Evolutionary conservation across 2,329 filamentous ascomycete species (phyloP), one percentile per base, ranked within the genome.

Genomic region (Ambrosiella cleistominuta): DNA sequence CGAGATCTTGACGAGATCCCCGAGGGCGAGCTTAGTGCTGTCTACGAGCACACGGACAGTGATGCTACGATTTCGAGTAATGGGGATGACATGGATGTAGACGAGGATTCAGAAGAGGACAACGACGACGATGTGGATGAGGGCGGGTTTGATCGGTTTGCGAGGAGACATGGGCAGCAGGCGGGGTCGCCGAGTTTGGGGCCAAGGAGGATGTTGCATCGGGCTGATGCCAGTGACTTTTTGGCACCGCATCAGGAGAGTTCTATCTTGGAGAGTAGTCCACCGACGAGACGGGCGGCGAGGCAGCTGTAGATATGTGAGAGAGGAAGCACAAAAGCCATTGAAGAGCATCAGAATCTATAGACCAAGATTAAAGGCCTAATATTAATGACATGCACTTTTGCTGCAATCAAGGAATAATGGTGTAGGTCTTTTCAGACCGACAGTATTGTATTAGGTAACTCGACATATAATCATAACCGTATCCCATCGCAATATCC

Each of bases 1-100:
- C 80, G 76, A n/a, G 77, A 88, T 65, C 72, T 88, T 45, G 85
- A 81, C 54, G 82, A 85, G 60, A 78, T 88, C 40, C 83, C 83
- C 17, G 82, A 85, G 61, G 81, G 75, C 8, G 78, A 80, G 12
- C 19, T 57, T 27, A 73, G 72, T 65, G 79, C 75, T 35, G 78
- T 79, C 63, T 88, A 88, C 70, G 85, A 89, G 71, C 85, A 88
- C 66, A 88, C 85, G 7, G 85, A 88, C 69, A 85, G 83, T 1
- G 85, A 88, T 63, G 83, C 75, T 7, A 81, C 82, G 56, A 63
- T 81, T 56, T 75, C 70, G 60, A 79, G 74, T 65, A 77, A 74
- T 61, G 71, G 71, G 54, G 69, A 71, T 27, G 71, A 71, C 5
- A 68, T 72, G 9, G 66, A 66, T 13, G 67, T 66, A 7, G 66